A percentile compares a stretch with the other conserved stretches of the same genome.
phyloP scores from a whole-genome alignment of 139 green algal species.

The Tetradesmus obliquus region DNA sequence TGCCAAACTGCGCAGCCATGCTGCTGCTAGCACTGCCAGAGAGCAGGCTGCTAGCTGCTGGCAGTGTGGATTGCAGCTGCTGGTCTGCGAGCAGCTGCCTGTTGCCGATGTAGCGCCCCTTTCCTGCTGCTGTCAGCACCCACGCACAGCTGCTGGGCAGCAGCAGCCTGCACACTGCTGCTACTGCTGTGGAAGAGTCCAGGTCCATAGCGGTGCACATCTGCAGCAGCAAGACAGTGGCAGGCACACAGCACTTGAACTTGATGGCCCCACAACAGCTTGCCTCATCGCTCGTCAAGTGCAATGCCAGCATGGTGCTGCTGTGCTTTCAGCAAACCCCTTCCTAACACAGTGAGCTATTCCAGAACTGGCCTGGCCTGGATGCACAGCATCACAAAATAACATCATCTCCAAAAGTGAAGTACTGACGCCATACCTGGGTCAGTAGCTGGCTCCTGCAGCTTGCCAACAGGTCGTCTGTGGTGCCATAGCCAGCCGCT shows the following conservation, averaged over 20 bases:
- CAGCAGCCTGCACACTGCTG: not conserved
- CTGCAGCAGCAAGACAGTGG: not conserved
- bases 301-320: no score
- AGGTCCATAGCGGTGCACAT: not conserved
- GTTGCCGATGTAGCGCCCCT: not conserved
- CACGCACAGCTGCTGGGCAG: constrained; percentile 3
- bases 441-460: not conserved
- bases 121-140: not conserved
- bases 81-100: not conserved
- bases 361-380: no score
- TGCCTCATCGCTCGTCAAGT: no score
- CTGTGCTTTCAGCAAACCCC: no score
- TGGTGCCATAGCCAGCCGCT: not conserved
- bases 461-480: not conserved
- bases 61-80: not conserved
- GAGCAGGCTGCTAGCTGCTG: not conserved
- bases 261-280: no score
- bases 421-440: not conserved
- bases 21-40: not conserved
- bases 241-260: not conserved
- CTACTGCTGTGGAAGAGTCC: not conserved
- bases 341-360: no score
- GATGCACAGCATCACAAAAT: no score
- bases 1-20: not conserved
- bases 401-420: not conserved